Conservation (phyloP, 495 filamentous ascomycete species). For the Niebla homalea region DNA sequence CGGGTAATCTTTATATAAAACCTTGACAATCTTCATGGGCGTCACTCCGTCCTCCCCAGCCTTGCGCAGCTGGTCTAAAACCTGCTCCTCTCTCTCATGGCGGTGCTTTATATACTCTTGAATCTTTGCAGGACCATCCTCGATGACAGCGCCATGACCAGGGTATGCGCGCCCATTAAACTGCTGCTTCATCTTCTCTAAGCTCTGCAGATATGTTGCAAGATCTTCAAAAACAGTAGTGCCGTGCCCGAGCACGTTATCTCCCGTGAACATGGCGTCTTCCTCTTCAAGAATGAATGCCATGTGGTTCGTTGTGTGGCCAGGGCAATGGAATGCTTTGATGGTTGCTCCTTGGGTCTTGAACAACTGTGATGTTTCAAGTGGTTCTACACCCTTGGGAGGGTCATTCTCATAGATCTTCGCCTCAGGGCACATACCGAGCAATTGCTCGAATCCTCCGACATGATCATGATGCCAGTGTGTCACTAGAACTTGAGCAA, state of each 20-base stretch:
- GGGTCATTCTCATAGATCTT: constrained; percentile 39
- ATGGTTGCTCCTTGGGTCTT: constrained; percentile 62
- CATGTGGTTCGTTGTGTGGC: constrained; percentile 82
- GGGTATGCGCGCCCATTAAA: constrained; percentile 69
- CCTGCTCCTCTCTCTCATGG: constrained; percentile 64
- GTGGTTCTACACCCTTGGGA: constrained; percentile 26
- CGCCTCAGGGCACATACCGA: constrained; percentile 43
- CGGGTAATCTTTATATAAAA: constrained; percentile 69
- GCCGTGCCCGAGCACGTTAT: constrained; percentile 89
- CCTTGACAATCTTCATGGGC: constrained; percentile 68
- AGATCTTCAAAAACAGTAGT: constrained; percentile 88
- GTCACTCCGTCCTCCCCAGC: constrained; percentile 29
- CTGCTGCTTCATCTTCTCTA: constrained; percentile 54
- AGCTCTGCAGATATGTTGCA: constrained; percentile 52
- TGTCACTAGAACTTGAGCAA: constrained; percentile 58
- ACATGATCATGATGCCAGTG: constrained; percentile 88
- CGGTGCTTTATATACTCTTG: constrained; percentile 74
- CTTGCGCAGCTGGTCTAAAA: constrained; percentile 51
- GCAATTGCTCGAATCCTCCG: constrained; percentile 56
- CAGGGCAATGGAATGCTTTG: constrained; percentile 63
- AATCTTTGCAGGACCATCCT: constrained; percentile 50
- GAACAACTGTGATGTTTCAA: constrained; percentile 62
- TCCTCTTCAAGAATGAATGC: constrained; percentile 58
- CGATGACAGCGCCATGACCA: constrained; percentile 68
- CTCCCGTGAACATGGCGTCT: constrained; percentile 81